These are phyloP conservation scores for Cucurbita pepo DNA, from an alignment of 306 rosid genomes.

Conservation along the genomic window DNA sequence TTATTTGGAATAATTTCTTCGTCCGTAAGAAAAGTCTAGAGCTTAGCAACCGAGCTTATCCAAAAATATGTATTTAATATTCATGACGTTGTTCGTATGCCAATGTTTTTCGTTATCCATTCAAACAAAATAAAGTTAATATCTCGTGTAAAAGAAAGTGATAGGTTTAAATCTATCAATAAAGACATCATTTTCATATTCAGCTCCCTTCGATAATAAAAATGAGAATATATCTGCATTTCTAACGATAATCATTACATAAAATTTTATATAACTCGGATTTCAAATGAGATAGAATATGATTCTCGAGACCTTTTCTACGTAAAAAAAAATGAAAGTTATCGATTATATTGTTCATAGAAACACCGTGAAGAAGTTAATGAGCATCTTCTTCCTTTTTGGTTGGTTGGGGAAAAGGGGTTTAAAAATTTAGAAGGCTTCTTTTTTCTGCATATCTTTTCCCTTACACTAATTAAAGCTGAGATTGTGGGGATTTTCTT, in stretches of 20 bases:
- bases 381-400: not conserved
- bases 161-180: not conserved
- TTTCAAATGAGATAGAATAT: not conserved
- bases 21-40: not conserved
- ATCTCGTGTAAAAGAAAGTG: not conserved
- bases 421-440: not conserved
- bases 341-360: not conserved
- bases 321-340: not conserved
- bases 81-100: not conserved
- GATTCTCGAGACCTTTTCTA: not conserved
- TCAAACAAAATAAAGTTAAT: not conserved
- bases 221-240: not conserved
- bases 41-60: not conserved
- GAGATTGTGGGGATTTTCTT: too few relatives aligned
- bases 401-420: not conserved
- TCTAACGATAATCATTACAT: not conserved
- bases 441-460: not conserved
- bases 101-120: not conserved
- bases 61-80: not conserved
- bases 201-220: not conserved
- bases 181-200: not conserved
- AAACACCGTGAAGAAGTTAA: constrained; percentile 2
- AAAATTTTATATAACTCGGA: not conserved
- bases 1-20: too few relatives aligned
- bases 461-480: too few relatives aligned